These are phyloP conservation scores for Pinus taeda DNA, from an alignment of 75 land plant genomes.

Conservation along the genomic window DNA sequence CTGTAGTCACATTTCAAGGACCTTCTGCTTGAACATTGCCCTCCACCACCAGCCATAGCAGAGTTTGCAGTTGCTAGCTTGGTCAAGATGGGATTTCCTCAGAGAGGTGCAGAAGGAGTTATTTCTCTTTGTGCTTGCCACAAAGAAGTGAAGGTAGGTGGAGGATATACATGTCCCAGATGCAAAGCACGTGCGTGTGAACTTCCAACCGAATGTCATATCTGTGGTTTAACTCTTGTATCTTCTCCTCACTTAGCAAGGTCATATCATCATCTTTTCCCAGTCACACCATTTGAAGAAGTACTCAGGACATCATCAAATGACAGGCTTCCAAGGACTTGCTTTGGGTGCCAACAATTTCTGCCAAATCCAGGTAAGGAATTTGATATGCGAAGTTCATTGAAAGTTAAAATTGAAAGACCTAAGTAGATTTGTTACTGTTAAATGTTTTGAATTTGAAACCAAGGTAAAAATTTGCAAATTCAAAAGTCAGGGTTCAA, in stretches of 20 bases:
- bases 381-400: background rate
- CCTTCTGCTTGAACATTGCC: slow-evolving; percentile 86
- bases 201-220: slow-evolving; percentile 82
- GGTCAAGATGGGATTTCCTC: slow-evolving; percentile 97
- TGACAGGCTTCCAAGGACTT: slow-evolving; percentile 35
- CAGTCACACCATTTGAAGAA: slow-evolving; percentile 82
- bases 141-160: slow-evolving; percentile 88
- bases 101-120: slow-evolving; percentile 84
- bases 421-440: background rate
- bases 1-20: slow-evolving; percentile 89
- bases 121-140: slow-evolving; percentile 96
- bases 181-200: slow-evolving; percentile 96
- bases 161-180: slow-evolving; percentile 93
- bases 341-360: slow-evolving; percentile 90
- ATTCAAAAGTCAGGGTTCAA: background rate
- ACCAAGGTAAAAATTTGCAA: background rate
- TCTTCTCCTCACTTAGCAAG: slow-evolving; percentile 99
- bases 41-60: slow-evolving; percentile 98
- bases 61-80: slow-evolving; percentile 87
- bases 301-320: slow-evolving; percentile 24
- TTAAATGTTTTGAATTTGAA: background rate
- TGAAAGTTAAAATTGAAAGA: background rate
- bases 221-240: slow-evolving; percentile 88
- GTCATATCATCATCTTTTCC: slow-evolving; percentile 97
- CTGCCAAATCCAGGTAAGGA: slow-evolving; percentile 64